A percentile compares a stretch with the other conserved stretches of the same genome.
Conservation (phyloP, 2,329 filamentous ascomycete species). For the Graphilbum sp. region DNA sequence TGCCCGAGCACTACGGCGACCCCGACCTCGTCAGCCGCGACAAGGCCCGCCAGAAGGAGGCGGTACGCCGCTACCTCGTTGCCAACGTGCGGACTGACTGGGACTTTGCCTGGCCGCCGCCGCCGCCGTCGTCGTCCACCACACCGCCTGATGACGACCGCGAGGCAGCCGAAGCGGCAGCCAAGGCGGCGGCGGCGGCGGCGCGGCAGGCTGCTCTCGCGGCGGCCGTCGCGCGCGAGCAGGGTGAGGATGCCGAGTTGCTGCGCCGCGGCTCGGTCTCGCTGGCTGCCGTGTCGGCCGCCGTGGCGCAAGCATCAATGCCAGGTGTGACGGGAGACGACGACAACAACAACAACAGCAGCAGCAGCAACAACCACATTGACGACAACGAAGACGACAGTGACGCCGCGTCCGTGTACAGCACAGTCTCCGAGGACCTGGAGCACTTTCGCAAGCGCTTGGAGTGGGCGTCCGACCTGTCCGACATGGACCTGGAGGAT, state of each 20-base stretch:
- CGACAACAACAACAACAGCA: too few species aligned
- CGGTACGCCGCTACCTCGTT: slow-evolving; percentile 37
- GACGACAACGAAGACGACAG: neutral
- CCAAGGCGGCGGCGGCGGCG: neutral
- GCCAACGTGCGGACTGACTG: slow-evolving; percentile 42
- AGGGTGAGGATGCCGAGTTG: too few species aligned
- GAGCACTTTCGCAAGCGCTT: slow-evolving; percentile 31
- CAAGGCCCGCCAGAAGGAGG: slow-evolving; percentile 45
- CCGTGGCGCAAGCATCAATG: neutral
- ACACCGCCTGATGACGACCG: neutral
- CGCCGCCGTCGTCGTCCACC: too few species aligned
- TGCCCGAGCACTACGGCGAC: slow-evolving; percentile 29
- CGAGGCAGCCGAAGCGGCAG: neutral
- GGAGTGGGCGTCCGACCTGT: slow-evolving; percentile 42
- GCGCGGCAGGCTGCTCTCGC: slow-evolving; percentile 3
- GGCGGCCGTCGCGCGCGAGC: neutral
- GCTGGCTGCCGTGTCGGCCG: neutral
- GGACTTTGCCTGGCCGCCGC: slow-evolving; percentile 42
- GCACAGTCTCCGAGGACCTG: slow-evolving; percentile 38
- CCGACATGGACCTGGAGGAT: slow-evolving; percentile 25
- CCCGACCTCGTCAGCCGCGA: slow-evolving; percentile 45
- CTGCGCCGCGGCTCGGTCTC: neutral
- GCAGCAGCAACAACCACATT: too few species aligned
- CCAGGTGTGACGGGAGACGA: too few species aligned
- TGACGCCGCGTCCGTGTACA: slow-evolving; percentile 26